Conservation (phyloP, 495 filamentous ascomycete species). For the Extremus antarcticus region DNA sequence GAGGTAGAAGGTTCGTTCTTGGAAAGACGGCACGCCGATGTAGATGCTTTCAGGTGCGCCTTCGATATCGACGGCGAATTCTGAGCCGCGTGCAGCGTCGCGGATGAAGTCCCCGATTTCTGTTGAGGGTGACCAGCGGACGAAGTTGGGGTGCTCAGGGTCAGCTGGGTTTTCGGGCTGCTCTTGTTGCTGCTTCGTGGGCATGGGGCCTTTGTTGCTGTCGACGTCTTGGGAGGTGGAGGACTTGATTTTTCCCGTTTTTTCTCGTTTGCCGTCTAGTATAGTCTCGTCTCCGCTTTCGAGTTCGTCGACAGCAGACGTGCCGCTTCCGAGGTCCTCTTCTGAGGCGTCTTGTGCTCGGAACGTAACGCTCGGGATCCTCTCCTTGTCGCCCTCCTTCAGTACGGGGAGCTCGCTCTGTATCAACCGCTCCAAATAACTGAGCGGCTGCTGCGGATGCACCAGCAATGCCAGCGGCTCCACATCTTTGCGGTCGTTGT, state of each 20-base stretch:
- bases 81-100: conserved; percentile 69
- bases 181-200: conserved; percentile 25
- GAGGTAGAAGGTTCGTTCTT: conserved; percentile 79
- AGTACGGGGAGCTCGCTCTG: conserved; percentile 77
- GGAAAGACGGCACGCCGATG: conserved; percentile 75
- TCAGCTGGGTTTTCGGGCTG: conserved; percentile 2
- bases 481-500: conserved; percentile 49
- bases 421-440: conserved; percentile 81
- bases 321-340: conserved; percentile 38
- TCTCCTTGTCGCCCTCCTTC: conserved; percentile 44
- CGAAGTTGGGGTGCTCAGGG: conserved; percentile 42
- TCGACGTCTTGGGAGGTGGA: background rate
- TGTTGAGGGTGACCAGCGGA: conserved; percentile 82
- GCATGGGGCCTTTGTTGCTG: conserved; percentile 8
- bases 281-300: conserved; percentile 34
- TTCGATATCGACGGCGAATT: conserved; percentile 79
- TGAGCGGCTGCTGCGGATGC: conserved; percentile 86
- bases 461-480: conserved; percentile 81
- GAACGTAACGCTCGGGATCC: conserved; percentile 63
- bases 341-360: conserved; percentile 62
- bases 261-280: conserved; percentile 40
- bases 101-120: conserved; percentile 94
- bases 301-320: conserved; percentile 20
- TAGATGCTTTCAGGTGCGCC: conserved; percentile 57
- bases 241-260: conserved; percentile 34